Percentiles rank a stretch among this genome's conserved stretches.
These are phyloP conservation scores for Colletotrichum brevisporum DNA, from an alignment of 2,329 filamentous ascomycete genomes.

Conservation along the genomic window DNA sequence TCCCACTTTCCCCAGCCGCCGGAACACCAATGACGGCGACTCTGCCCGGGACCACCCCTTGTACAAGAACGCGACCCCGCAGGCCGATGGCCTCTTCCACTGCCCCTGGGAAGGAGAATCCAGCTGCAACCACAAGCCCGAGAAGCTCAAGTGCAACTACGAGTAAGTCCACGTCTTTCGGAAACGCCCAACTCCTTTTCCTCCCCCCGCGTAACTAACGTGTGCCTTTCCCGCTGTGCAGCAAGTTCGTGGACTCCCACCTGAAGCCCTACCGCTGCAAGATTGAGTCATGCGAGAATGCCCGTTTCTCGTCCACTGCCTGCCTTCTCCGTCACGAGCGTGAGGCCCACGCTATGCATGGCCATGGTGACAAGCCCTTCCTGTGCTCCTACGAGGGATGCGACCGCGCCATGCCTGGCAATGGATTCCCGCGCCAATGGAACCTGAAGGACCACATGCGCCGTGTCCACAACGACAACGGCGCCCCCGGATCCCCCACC, in stretches of 20 bases:
- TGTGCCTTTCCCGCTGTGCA: conserved; percentile 54
- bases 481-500: conserved; percentile 58
- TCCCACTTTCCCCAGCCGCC: conserved; percentile 61
- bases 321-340: conserved; percentile 95
- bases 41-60: conserved; percentile 76
- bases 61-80: conserved; percentile 76
- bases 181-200: background rate
- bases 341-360: conserved; percentile 95
- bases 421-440: conserved; percentile 95
- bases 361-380: conserved; percentile 92
- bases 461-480: conserved; percentile 83
- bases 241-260: conserved; percentile 98
- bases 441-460: conserved; percentile 98
- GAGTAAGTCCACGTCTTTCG: conserved; percentile 75
- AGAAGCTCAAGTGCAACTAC: conserved; percentile 99
- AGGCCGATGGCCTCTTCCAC: conserved; percentile 87
- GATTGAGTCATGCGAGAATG: conserved; percentile 83
- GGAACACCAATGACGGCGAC: conserved; percentile 67
- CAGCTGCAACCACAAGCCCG: conserved; percentile 88
- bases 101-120: conserved; percentile 85
- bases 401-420: conserved; percentile 84
- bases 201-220: conserved; percentile 43
- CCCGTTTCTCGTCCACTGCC: conserved; percentile 94
- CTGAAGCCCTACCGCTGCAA: conserved; percentile 97
- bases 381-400: conserved; percentile 91